Evolutionary conservation across 306 rosid genomes (phyloP).

Genomic region (Begonia loranthoides): DNA sequence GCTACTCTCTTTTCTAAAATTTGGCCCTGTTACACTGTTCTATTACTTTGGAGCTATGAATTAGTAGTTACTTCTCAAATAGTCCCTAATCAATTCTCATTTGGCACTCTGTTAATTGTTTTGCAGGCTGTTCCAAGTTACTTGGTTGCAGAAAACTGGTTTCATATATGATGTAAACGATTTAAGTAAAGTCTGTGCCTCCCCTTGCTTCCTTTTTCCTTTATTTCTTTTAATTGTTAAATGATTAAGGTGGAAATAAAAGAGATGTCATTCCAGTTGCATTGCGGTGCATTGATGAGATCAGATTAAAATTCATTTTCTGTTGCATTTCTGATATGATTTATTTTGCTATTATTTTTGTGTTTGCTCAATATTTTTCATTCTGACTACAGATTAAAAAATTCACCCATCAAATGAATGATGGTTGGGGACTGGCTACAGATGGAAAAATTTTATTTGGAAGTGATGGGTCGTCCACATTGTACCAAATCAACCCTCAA

Average conservation of each 20-base stretch:
- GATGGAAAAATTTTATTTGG: constrained; percentile 82
- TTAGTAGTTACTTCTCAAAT: no score
- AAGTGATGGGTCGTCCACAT: constrained; percentile 75
- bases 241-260: background rate
- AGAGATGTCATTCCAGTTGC: background rate
- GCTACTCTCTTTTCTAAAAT: no score
- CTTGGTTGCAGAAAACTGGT: constrained; percentile 65
- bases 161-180: constrained; percentile 55
- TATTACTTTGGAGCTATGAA: no score
- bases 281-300: background rate
- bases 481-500: constrained; percentile 58
- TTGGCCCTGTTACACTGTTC: no score
- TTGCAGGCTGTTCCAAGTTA: constrained; percentile 82
- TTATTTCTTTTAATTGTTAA: constrained; percentile 8
- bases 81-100: constrained; percentile 11
- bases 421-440: constrained; percentile 97
- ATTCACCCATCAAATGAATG: constrained; percentile 68
- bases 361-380: constrained; percentile 12
- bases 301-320: background rate
- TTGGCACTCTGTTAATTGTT: constrained; percentile 17
- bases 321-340: background rate
- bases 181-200: constrained; percentile 65
- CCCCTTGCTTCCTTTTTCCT: constrained; percentile 22
- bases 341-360: background rate
- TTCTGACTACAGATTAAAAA: constrained; percentile 31